These are phyloP conservation scores for Fusarium sp. DNA, from an alignment of 2,329 filamentous ascomycete genomes.

Conservation along the genomic window DNA sequence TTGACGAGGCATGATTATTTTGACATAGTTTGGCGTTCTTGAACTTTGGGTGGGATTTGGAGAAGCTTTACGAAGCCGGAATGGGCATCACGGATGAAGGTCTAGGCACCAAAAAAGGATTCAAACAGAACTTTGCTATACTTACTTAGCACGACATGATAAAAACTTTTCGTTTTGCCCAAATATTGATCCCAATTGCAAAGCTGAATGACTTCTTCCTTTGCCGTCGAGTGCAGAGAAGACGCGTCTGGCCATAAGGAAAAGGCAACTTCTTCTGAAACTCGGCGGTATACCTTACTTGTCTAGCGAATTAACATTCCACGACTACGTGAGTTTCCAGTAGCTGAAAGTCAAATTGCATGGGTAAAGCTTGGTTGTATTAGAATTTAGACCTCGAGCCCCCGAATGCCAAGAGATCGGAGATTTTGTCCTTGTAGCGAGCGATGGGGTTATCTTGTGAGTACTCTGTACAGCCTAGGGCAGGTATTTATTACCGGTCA, in stretches of 20 bases:
- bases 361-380: background rate
- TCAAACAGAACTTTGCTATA: slow-evolving; percentile 1
- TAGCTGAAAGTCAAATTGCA: background rate
- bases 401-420: background rate
- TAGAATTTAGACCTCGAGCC: background rate
- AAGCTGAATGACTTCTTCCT: background rate
- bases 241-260: background rate
- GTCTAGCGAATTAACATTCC: background rate
- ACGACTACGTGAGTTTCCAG: background rate
- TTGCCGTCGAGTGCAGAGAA: background rate
- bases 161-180: background rate
- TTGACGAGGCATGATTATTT: slow-evolving; percentile 8
- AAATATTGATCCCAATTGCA: background rate
- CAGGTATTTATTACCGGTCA: background rate
- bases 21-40: slow-evolving; percentile 22
- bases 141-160: background rate
- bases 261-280: background rate
- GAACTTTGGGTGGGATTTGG: background rate
- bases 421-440: background rate
- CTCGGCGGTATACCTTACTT: background rate
- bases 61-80: slow-evolving; percentile 1
- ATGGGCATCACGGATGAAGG: background rate
- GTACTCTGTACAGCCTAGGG: background rate
- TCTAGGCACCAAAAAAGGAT: background rate
- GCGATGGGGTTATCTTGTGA: background rate